Conservation (phyloP, 176 grass and related monocot species). For the Carex kokanica region DNA sequence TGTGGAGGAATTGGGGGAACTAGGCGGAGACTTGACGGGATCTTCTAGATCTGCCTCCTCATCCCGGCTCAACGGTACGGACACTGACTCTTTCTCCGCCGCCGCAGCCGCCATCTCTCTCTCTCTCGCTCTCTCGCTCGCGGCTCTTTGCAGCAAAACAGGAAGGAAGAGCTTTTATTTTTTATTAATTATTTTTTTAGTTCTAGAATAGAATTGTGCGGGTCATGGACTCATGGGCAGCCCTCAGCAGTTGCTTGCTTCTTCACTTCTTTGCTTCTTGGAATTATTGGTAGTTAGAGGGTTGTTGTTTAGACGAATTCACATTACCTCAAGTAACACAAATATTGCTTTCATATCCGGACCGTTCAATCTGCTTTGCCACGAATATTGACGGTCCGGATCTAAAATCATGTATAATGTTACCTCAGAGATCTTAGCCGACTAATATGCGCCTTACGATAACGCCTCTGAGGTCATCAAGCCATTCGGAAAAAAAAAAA, state of each 20-base stretch:
- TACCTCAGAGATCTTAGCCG: not conserved
- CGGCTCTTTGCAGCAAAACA: not conserved
- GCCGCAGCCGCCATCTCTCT: slow-evolving; percentile 28
- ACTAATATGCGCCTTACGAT: not conserved
- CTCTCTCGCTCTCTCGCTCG: not conserved
- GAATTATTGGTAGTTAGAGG: not conserved
- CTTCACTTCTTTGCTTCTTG: not conserved
- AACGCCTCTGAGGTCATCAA: not conserved
- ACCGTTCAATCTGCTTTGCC: no score
- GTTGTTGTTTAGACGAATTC: not conserved
- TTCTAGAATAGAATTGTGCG: not conserved
- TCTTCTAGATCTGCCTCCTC: slow-evolving; percentile 79
- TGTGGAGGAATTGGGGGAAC: slow-evolving; percentile 78
- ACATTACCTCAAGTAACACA: no score
- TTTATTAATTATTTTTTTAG: not conserved
- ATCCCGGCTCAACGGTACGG: slow-evolving; percentile 77
- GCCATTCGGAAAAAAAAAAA: not conserved
- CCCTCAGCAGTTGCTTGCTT: not conserved
- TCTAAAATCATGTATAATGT: no score
- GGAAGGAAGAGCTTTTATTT: slow-evolving; percentile 1
- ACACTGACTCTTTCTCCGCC: slow-evolving; percentile 92
- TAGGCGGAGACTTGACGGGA: slow-evolving; percentile 71
- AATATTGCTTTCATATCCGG: no score
- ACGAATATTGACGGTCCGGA: no score
- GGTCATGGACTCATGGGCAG: no score